A percentile compares a stretch with the other conserved stretches of the same genome.
Evolutionary conservation across 768 basidiomycete species (phyloP).

Genomic region (Tremella fuciformis): DNA sequence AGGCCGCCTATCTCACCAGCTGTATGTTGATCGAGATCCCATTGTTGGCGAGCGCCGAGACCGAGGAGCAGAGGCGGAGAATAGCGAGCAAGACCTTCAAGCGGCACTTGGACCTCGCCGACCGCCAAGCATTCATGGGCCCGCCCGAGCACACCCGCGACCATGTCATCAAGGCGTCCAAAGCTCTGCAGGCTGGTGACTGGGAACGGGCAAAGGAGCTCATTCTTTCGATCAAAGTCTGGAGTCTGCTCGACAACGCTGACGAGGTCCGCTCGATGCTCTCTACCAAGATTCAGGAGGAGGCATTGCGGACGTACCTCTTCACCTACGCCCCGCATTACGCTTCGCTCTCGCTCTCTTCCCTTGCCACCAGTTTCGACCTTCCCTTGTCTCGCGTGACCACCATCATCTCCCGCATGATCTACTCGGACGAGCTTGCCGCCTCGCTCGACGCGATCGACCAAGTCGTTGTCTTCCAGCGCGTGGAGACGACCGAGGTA

Average conservation of each 20-base stretch:
- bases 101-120: slow-evolving; percentile 89
- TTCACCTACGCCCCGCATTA: slow-evolving; percentile 98
- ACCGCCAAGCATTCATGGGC: slow-evolving; percentile 94
- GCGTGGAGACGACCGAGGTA: slow-evolving; percentile 77
- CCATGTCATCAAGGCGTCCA: slow-evolving; percentile 98
- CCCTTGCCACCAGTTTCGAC: slow-evolving; percentile 83
- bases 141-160: slow-evolving; percentile 98
- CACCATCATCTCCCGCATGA: slow-evolving; percentile 95
- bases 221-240: slow-evolving; percentile 93
- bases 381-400: slow-evolving; percentile 76
- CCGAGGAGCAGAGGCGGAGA: slow-evolving; percentile 89
- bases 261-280: slow-evolving; percentile 78
- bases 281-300: slow-evolving; percentile 92
- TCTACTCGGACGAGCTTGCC: slow-evolving; percentile 87
- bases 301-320: slow-evolving; percentile 91
- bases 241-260: slow-evolving; percentile 92
- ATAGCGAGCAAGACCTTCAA: slow-evolving; percentile 95
- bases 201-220: slow-evolving; percentile 95
- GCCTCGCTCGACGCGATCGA: slow-evolving; percentile 90
- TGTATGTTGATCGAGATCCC: slow-evolving; percentile 99
- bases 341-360: slow-evolving; percentile 78
- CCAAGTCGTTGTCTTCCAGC: slow-evolving; percentile 88
- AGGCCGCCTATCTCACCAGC: slow-evolving; percentile 94
- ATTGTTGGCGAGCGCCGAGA: slow-evolving; percentile 85
- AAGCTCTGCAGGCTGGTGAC: slow-evolving; percentile 90